Base-by-base conservation (phyloP, 2,329 filamentous ascomycete genomes). In the Daldinia eschscholtzii region DNA sequence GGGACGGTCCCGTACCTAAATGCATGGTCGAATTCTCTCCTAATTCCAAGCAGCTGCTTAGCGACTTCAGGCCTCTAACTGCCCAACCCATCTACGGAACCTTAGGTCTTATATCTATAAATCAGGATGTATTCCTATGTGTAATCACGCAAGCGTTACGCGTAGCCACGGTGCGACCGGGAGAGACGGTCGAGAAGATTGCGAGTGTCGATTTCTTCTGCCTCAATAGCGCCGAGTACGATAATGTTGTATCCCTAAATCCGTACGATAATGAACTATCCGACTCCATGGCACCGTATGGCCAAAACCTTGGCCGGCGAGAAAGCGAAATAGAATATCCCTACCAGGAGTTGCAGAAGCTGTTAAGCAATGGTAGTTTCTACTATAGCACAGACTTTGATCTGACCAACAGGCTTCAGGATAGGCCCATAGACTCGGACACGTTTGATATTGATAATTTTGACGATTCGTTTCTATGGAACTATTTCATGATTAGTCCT, bases 351-450 rank as follows among this genome's bases (percentile, higher is more conserved):
- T 81, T 99, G 67, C 94, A 95, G 80, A 98, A 97, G 84, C 87
- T 99, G 41, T 84, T 99, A 63, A 92, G 93, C 77, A 94, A 97
- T 79, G 94, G 95, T 28, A 97, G 92, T 33, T 99, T 99, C 79
- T 99, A 98, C 80, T 99, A 98, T 82, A 98, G 94, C 78, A 93
- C 93, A n/a, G 94, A 98, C 80, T 99, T 99, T 79, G 95, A 99
- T 78, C 84, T 99, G 56, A 99, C 96, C 3, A 94, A 97, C 80
- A 88, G 96, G 73, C 83, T 98, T 70, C 96, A 99, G 80, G 92
- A 98, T 77, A 90, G 92, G 74, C 89, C 91, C 13, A 88, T 91
- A 64, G 93, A 95, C 77, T 89, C 89, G 20, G 87, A 90, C 50
- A 90, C 92, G 0, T 94, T 98, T 70, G 93, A 97, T 70, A 93